Percentiles rank a stretch among this genome's conserved stretches.
phyloP scores from a whole-genome alignment of 2,329 filamentous ascomycete species.

The Didymellaceae sp. region DNA sequence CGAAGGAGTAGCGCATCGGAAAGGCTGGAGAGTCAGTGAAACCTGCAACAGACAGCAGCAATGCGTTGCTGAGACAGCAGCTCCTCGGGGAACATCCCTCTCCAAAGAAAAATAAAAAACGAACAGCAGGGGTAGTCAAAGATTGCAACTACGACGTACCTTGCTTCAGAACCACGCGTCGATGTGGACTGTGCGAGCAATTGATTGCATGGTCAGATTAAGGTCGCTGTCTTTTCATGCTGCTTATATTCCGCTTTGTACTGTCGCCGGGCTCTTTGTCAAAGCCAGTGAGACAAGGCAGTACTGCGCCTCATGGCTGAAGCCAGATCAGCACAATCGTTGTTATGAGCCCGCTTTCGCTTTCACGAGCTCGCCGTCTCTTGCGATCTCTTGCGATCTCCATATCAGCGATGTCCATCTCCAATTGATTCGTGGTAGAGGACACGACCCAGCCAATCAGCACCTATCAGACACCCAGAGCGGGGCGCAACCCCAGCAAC shows the following conservation, averaged over 20 bases:
- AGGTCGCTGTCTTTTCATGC: not conserved
- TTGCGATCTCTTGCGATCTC: too few relatives aligned
- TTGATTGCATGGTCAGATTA: not conserved
- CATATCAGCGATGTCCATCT: too few relatives aligned
- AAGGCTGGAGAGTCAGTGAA: constrained; percentile 2
- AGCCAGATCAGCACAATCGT: too few relatives aligned
- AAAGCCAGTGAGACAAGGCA: too few relatives aligned
- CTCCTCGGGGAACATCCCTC: constrained; percentile 19
- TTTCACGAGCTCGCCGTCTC: too few relatives aligned
- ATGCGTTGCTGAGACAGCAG: constrained; percentile 23
- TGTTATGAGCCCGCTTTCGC: too few relatives aligned
- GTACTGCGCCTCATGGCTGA: too few relatives aligned
- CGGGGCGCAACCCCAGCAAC: constrained; percentile 26
- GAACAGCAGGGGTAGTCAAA: not conserved
- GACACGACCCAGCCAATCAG: constrained; percentile 7
- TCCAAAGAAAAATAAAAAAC: constrained; percentile 19
- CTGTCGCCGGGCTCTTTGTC: too few relatives aligned
- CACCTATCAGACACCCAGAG: not conserved
- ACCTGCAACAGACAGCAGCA: constrained; percentile 12
- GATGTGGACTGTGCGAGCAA: not conserved
- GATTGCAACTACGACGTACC: constrained; percentile 8
- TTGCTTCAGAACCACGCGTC: constrained; percentile 9
- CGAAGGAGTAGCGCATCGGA: not conserved
- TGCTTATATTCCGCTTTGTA: too few relatives aligned
- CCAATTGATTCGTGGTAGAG: too few relatives aligned